Evolutionary conservation across 2,329 filamentous ascomycete genomes (phyloP), one percentile per base, ranked within the genome.

Genomic region (Penicillium sp.): DNA sequence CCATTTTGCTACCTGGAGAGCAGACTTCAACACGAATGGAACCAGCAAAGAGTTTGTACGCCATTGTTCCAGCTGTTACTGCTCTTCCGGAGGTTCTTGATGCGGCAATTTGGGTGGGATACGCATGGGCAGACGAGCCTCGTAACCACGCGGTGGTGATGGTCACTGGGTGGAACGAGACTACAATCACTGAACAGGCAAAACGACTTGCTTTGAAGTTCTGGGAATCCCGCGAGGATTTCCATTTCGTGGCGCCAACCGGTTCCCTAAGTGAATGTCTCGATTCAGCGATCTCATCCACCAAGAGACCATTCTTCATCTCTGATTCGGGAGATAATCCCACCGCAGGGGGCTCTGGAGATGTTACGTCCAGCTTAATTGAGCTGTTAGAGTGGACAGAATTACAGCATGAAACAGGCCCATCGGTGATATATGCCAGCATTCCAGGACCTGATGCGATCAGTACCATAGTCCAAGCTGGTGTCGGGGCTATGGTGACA

Each of bases 241-340:
- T 83, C 53, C 67, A 72, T n/a, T 83, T 83, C 44, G 81, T 81
- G 2, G 81, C 79, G 0, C 79, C 79, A 0, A 79, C 80, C 0
- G 80, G 78, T 0, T 75, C 75, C 0, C 77, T 80, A 41, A 62
- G 63, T 0, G 73, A 78, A 56, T 82, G 80, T 39, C 65, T 83
- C 0, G 77, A 81, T 50, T 61, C 67, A 0, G 81, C 80, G 0
- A 60, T 82, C 8, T 56, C 60, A 5, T 74, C 76, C 0, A 53
- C 63, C 1, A 66, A 71, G 14, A 72, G 73, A 7, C 81, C 81
- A 0, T 83, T 75, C 55, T 83, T 82, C 61, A 78, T 83, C 52
- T 83, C 80, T 0, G 81, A 83, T 62, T 82, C 80, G 1, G 81
- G 80, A 0, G 81, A 83, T 53, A 83, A 83, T 48, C 81, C 80